Evolutionary conservation across 2,329 filamentous ascomycete species (phyloP).

Genomic region (Talaromyces funiculosus): DNA sequence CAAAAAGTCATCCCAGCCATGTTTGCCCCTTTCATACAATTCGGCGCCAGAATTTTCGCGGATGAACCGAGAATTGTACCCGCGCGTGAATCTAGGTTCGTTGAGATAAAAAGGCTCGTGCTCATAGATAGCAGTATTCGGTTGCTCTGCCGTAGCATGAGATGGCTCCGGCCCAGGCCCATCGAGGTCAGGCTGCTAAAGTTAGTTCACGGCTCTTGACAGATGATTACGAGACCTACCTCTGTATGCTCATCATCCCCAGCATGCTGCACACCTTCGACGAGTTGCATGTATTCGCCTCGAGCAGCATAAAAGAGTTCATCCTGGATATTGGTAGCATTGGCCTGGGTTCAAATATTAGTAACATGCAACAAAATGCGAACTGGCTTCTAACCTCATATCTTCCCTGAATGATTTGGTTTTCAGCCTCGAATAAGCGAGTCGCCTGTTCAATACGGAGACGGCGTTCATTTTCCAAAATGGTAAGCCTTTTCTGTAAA

Average conservation of each 20-base stretch:
- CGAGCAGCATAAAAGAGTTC: slow-evolving; percentile 37
- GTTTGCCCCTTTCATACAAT: slow-evolving; percentile 30
- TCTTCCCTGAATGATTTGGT: slow-evolving; percentile 28
- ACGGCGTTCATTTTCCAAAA: slow-evolving; percentile 30
- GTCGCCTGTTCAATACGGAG: slow-evolving; percentile 27
- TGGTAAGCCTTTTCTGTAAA: slow-evolving; percentile 24
- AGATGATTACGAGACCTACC: slow-evolving; percentile 12
- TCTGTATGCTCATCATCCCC: slow-evolving; percentile 40
- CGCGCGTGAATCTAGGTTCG: slow-evolving; percentile 24
- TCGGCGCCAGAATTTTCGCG: slow-evolving; percentile 30
- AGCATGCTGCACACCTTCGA: slow-evolving; percentile 34
- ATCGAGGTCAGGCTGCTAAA: slow-evolving; percentile 12
- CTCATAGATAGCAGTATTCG: slow-evolving; percentile 29
- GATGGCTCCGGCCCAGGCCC: background rate
- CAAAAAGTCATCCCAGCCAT: slow-evolving; percentile 38
- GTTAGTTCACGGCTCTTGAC: background rate
- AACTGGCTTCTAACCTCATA: slow-evolving; percentile 23
- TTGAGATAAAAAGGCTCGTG: slow-evolving; percentile 22
- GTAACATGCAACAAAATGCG: background rate
- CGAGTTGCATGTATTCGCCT: slow-evolving; percentile 36
- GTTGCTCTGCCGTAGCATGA: slow-evolving; percentile 16
- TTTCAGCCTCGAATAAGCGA: slow-evolving; percentile 26
- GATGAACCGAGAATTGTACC: slow-evolving; percentile 32
- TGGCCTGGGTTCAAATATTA: slow-evolving; percentile 18
- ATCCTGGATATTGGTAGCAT: slow-evolving; percentile 26